Base-by-base conservation (phyloP, 2,329 filamentous ascomycete species). In the Scolecobasidium constrictum region DNA sequence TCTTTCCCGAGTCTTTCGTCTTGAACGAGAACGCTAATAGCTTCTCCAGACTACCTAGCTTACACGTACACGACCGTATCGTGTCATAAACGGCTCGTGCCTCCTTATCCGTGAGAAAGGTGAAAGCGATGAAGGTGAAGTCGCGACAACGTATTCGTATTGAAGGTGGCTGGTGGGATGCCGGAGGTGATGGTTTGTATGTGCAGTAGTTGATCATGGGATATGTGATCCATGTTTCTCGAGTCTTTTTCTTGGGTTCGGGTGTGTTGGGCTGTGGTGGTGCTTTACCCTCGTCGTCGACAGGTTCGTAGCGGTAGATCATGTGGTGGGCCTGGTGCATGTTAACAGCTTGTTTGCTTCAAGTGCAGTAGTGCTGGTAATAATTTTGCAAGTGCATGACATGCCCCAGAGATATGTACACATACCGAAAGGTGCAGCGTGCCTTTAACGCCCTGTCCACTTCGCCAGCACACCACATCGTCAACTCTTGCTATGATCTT, bases 111-210 rank as follows among this genome's bases (percentile, higher is more conserved):
- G 82, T 77, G 16, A 67, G 57, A 58, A 98, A 94, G 62, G 88
- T 87, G 64, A 98, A 88, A 48, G 85, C 88, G 47, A 94, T 79
- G 62, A 88, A 94, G 38, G 78, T 90, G 60, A 98, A 96, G 67
- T 98, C 92, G 45, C 90, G 83, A 58, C 88, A 87, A 42, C 87
- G 81, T 48, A 98, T 68, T 41, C 90, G 82, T 56, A 98, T 86
- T 3, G 85, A 84, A 4, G 88, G 86, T 22, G 78, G 74, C 47
- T 86, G 75, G 40, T 78, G 75, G 45, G 83, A 82, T 11, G 72
- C 69, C 5, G 77, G 71, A 15, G 83, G 81, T 37, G 81, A 78
- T 20, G 86, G 83, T 46, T 86, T 78, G 50, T 90, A 78, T 18
- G 75, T 77, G 64, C 88, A 94, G 55, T 81, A 77, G 33, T 77